phyloP scores from a whole-genome alignment of 139 green algal species.

The Trebouxia sp. region DNA sequence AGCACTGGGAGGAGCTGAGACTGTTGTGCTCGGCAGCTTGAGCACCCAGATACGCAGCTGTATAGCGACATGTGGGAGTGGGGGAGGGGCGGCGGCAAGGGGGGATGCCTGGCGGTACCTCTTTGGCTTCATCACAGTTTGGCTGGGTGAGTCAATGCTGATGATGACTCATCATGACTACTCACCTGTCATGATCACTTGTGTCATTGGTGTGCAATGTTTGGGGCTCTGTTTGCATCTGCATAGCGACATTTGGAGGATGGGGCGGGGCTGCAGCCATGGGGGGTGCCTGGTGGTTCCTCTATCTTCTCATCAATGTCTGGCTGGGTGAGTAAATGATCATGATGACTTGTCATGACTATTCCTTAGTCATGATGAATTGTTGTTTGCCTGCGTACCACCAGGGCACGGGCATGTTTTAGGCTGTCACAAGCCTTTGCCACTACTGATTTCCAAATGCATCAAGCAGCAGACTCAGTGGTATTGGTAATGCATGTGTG shows the following conservation, averaged over 20 bases:
- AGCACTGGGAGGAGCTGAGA: constrained; percentile 14
- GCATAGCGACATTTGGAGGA: constrained; percentile 8
- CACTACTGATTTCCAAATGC: no score
- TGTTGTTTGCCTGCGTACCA: no score
- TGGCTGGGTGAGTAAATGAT: not conserved
- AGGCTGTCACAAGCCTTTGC: no score
- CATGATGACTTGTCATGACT: no score
- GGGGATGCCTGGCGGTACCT: constrained; percentile 19
- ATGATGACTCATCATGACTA: no score
- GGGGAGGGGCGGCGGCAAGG: not conserved
- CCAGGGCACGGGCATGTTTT: no score
- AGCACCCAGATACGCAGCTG: constrained; percentile 21
- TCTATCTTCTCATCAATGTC: constrained; percentile 5
- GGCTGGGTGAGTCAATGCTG: not conserved
- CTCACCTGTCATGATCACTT: no score
- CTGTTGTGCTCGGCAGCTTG: not conserved
- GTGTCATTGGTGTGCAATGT: no score
- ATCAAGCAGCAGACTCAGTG: no score
- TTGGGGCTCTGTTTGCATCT: no score
- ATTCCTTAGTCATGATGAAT: no score
- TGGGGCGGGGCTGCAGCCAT: not conserved
- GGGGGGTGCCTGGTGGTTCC: not conserved
- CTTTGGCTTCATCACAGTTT: constrained; percentile 17
- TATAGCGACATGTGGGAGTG: constrained; percentile 10
- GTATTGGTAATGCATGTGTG: no score